Evolutionary conservation across 768 basidiomycete genomes (phyloP), one percentile per base, ranked within the genome.

Genomic region (Cystobasidium ongulense): DNA sequence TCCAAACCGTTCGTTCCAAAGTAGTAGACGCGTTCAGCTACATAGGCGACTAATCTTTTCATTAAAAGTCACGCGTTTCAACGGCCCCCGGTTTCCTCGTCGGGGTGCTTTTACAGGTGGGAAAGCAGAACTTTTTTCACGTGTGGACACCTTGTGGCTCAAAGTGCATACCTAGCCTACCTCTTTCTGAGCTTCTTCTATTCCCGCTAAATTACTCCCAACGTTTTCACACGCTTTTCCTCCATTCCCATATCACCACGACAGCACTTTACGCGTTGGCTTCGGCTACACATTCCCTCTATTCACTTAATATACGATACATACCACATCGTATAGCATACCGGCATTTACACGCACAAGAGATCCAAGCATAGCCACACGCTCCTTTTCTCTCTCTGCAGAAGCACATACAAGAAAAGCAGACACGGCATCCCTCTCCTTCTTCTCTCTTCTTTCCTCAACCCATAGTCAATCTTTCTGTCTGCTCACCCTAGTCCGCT

Each of bases 391-490:
- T 59, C 43, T 46, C n/a, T n/a, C n/a, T 59, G 13, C 57, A 23
- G 52, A 39, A 39, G 39, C 39, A 39, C 39, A 17, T 50, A 50
- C 46, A 17, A 17, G 46, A 50, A 50, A 50, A 41, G 46, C 46
- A 50, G 46, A 50, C 46, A 50, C 17, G 17, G 7, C 39, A 15
- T 29, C 23, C 27, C 57, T 59, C 63, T 36, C 65, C 31, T 61
- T n/a, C 68, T 59, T 54, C 38, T 71, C 43, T 71, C 53, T 52
- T 33, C 39, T 36, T 59, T 71, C 68, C 59, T 52, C 68, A 71
- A 71, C 52, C 68, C 68, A 71, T 64, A 64, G 63, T 64, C 63
- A 64, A 31, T 64, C 63, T 64, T 64, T 64, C 63, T 31, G 63
- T 64, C 63, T 39, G 43, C 63, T 39, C 36, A 64, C 38, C 63